Evolutionary conservation across 495 filamentous ascomycete genomes (phyloP), one percentile per base, ranked within the genome.

Genomic region (Aspergillus leporis): DNA sequence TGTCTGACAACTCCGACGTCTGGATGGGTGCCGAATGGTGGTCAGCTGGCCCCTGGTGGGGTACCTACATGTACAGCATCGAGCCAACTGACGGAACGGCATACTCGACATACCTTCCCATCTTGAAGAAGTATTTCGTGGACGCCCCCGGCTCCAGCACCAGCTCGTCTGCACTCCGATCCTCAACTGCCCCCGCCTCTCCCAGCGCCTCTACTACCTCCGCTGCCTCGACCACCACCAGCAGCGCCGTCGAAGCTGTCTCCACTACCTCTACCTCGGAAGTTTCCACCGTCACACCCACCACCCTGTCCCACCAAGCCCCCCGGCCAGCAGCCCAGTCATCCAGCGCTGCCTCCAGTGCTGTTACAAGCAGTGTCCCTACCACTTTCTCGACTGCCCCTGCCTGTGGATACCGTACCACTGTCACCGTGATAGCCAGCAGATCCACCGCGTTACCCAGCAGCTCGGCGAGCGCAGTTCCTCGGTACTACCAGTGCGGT

Each of bases 1-100:
- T 91, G 76, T 63, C 70, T 9, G 76, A 76, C 18, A 85, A 85
- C 66, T 79, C 70, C 22, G 88, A 90, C 59, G 86, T 90, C 31
- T 91, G 89, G 89, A 77, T 79, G 31, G 88, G 88, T 0, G 88
- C 80, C 56, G 53, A 84, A 14, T 90, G 86, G 86, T 91, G 89
- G 88, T 78, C 81, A 16, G 88, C 83, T 14, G 88, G 87, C 0
- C 87, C 74, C 48, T 80, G 77, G 79, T 82, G 78, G 83, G 72
- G 79, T 54, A 53, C 58, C 30, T 88, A 87, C 69, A 84, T 88
- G 69, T 88, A 78, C 66, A 76, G 63, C 58, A 71, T 87, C 62
- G 87, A 89, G 74, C 85, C 86, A 0, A 72, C 78, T 19, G 70
- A 64, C 22, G 82, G 85, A 0, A 66, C 70, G 16, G 85, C 81